Base-by-base conservation (phyloP, 2,329 filamentous ascomycete genomes). In the Fusarium nisikadoi region DNA sequence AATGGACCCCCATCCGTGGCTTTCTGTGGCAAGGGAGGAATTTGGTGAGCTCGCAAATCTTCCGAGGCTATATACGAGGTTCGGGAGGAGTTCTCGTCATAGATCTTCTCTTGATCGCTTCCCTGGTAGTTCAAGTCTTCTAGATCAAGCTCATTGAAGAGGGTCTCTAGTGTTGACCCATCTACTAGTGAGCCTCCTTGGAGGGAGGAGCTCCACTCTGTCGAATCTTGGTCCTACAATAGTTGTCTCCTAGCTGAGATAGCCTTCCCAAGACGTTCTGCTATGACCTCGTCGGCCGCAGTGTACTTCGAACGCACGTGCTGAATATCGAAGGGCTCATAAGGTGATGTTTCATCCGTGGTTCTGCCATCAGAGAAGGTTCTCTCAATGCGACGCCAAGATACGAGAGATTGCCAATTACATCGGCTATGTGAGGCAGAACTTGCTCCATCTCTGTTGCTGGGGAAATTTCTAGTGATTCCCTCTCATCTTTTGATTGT, bases 341-440 rank as follows among this genome's bases (percentile, higher is more conserved):
- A 31, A 1, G 17, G 38, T 3, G 35, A 11, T n/a, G 16, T 25
- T 12, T 39, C 25, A 6, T 46, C 9, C 2, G 6, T 17, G 0
- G 3, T 35, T 27, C 23, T n/a, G 2, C 3, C 9, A 17, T 23
- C 8, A 17, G 11, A 14, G 0, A 23, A 13, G n/a, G 13, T 17
- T 12, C 14, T 20, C 19, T 46, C 3, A 27, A 9, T n/a, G 39
- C 23, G 2, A 6, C 1, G 10, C 7, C 2, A 3, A 56, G 53
- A 35, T 46, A 11, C 6, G 17, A 36, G 13, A 56, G 39, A 19
- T 16, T 46, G 10, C 13, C 23, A 8, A 46, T 46, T 0, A 12
- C 6, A 10, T 46, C 39, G 1, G 13, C 13, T n/a, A 46, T 1
- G 19, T 56, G 53, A 0, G 25, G 11, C 14, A 31, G 1, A n/a